These are phyloP conservation scores for Euphorbia corollata DNA, from an alignment of 441 rosid genomes.

Conservation along the genomic window DNA sequence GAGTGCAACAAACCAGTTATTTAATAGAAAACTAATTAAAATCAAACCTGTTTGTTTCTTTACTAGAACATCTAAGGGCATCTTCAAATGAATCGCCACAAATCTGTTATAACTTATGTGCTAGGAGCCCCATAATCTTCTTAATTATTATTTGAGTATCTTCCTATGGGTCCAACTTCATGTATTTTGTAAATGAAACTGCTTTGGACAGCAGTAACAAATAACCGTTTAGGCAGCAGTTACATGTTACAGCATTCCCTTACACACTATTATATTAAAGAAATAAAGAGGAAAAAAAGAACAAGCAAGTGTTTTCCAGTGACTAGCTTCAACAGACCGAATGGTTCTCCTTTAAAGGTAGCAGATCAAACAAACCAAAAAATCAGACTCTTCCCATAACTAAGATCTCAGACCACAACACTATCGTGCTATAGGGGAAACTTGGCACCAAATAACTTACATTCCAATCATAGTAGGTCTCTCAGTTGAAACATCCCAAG, in stretches of 20 bases:
- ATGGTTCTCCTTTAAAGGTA: neutral
- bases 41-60: neutral
- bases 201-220: neutral
- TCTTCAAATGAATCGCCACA: neutral
- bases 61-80: neutral
- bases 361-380: neutral
- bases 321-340: neutral
- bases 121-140: neutral
- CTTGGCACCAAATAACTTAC: conserved; percentile 37
- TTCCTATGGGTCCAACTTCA: neutral
- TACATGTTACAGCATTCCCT: neutral
- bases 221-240: neutral
- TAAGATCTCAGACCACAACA: neutral
- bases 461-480: conserved; percentile 97
- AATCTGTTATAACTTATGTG: neutral
- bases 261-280: neutral
- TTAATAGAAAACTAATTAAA: neutral
- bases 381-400: neutral
- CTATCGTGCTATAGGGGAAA: neutral
- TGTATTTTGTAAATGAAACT: neutral
- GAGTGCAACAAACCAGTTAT: neutral
- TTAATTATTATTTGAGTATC: neutral
- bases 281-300: neutral
- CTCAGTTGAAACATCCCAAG: conserved; percentile 99
- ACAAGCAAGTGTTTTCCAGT: neutral